phyloP scores from a whole-genome alignment of 1,284 basidiomycete species.

The Cutaneotrichosporon sp. region DNA sequence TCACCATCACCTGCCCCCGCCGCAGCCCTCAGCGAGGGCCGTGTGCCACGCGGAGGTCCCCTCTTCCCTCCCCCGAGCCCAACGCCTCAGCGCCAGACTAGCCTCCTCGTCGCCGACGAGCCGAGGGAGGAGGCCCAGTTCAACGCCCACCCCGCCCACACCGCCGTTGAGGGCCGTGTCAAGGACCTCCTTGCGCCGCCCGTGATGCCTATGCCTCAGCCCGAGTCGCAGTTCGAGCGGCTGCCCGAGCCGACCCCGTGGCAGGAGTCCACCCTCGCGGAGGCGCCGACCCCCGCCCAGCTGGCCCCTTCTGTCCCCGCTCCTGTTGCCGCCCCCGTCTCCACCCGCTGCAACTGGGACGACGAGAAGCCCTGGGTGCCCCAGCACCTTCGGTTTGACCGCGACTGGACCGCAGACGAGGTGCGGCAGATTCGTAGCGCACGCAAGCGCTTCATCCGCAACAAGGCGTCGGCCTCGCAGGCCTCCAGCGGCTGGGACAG shows the following conservation, averaged over 20 bases:
- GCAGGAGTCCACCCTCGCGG: background rate
- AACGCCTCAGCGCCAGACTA: background rate
- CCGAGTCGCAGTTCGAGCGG: too few species aligned
- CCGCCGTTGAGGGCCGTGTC: too few species aligned
- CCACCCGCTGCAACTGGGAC: background rate
- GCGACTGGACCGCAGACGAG: background rate
- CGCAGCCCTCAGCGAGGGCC: background rate
- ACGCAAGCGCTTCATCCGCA: background rate
- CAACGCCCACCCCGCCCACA: too few species aligned
- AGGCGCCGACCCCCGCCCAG: background rate
- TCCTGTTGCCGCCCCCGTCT: too few species aligned
- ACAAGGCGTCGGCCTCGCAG: background rate
- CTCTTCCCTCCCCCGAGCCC: background rate
- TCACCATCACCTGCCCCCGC: background rate
- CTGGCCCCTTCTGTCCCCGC: background rate
- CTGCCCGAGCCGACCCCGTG: too few species aligned
- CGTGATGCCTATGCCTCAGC: too few species aligned
- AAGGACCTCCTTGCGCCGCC: too few species aligned
- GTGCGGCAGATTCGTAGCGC: background rate
- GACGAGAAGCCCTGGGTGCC: background rate
- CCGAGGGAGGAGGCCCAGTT: background rate
- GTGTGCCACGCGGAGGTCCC: background rate
- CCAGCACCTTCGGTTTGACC: background rate
- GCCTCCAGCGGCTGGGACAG: background rate
- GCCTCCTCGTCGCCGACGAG: background rate